Evolutionary conservation across 2,329 filamentous ascomycete genomes (phyloP).

Genomic region (Ceratocystis smalleyi): DNA sequence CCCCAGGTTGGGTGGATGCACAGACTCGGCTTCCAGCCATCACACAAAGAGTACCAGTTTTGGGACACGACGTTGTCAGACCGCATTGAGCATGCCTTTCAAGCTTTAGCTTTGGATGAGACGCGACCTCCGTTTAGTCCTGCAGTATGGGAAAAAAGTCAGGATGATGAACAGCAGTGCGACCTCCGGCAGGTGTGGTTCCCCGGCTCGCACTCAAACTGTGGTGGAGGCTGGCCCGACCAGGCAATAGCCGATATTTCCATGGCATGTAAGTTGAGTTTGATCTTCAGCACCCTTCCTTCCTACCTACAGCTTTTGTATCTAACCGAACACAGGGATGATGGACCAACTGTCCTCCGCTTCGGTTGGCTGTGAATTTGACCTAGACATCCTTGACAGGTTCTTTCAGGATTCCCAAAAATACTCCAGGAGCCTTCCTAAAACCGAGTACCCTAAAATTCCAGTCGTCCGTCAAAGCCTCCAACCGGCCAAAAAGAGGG

Average conservation of each 20-base stretch:
- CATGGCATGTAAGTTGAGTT: constrained; percentile 25
- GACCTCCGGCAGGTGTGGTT: constrained; percentile 46
- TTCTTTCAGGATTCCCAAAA: constrained; percentile 18
- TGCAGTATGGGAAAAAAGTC: constrained; percentile 36
- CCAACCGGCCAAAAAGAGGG: neutral
- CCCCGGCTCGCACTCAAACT: constrained; percentile 54
- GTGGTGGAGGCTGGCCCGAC: constrained; percentile 50
- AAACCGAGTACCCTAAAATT: constrained; percentile 36
- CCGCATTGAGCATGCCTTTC: constrained; percentile 41
- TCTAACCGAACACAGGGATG: constrained; percentile 30
- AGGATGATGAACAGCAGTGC: constrained; percentile 8
- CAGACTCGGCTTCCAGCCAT: constrained; percentile 31
- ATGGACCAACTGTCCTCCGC: constrained; percentile 35
- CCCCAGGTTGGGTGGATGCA: constrained; percentile 32
- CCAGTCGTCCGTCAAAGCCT: constrained; percentile 29
- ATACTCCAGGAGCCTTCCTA: constrained; percentile 23
- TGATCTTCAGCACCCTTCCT: neutral
- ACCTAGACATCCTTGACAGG: constrained; percentile 25
- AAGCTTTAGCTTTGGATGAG: constrained; percentile 44
- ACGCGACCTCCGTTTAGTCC: constrained; percentile 38
- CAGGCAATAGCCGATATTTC: constrained; percentile 28
- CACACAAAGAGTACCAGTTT: constrained; percentile 35
- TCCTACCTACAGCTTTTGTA: neutral
- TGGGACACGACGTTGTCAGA: constrained; percentile 38
- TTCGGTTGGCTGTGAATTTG: constrained; percentile 36